Percentiles rank a stretch among this genome's conserved stretches.
Evolutionary conservation across 257 asterid species (phyloP).

Genomic region (Knoxia roxburghii): DNA sequence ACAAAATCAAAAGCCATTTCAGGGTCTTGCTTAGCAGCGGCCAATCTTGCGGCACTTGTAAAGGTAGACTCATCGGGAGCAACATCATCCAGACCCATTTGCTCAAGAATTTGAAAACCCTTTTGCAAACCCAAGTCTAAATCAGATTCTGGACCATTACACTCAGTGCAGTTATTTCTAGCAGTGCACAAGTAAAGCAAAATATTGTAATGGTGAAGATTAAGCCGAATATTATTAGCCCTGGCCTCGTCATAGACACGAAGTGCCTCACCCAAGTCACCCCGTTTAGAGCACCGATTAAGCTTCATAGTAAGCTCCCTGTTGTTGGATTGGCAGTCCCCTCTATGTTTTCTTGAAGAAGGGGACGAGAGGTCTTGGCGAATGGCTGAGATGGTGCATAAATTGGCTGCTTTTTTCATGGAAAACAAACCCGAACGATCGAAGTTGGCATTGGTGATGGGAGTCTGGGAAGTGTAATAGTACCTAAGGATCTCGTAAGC

Average conservation of each 20-base stretch:
- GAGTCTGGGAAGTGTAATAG: not conserved
- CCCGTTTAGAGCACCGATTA: constrained; percentile 51
- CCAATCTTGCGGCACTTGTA: constrained; percentile 85
- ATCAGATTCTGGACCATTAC: constrained; percentile 11
- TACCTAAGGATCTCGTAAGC: not conserved
- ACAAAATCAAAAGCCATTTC: constrained; percentile 72
- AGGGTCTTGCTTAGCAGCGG: constrained; percentile 78
- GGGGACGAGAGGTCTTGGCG: constrained; percentile 18
- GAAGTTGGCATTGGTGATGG: not conserved
- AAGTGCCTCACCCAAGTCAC: constrained; percentile 59
- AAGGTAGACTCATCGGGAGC: constrained; percentile 85
- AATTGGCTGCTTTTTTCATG: constrained; percentile 30
- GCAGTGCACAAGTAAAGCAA: constrained; percentile 69
- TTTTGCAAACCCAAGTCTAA: constrained; percentile 38
- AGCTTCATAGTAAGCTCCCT: constrained; percentile 42
- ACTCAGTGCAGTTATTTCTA: constrained; percentile 21
- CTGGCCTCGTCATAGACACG: constrained; percentile 76
- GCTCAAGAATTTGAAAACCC: constrained; percentile 75
- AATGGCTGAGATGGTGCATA: constrained; percentile 42
- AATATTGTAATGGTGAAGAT: constrained; percentile 61
- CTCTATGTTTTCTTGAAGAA: not conserved
- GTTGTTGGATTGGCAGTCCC: constrained; percentile 27
- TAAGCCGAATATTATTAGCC: constrained; percentile 37
- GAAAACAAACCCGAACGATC: not conserved
- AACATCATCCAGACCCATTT: constrained; percentile 59